Percentiles rank a stretch among this genome's conserved stretches.
These are phyloP conservation scores for Aspergillus incahuasiensis DNA, from an alignment of 495 filamentous ascomycete genomes.

Conservation along the genomic window DNA sequence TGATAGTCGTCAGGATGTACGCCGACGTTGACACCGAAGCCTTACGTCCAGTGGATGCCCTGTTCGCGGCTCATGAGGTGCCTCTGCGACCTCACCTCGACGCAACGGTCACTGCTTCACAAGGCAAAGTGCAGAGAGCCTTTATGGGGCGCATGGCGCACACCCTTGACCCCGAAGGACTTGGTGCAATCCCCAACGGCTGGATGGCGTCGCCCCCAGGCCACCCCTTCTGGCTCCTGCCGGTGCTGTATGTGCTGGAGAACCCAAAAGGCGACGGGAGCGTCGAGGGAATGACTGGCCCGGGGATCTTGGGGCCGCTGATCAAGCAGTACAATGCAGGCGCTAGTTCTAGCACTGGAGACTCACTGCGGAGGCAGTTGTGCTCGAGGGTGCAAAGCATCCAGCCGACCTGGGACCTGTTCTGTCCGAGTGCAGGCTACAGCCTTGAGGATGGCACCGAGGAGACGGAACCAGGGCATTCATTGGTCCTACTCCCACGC, in stretches of 20 bases:
- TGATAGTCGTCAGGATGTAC: too few species aligned
- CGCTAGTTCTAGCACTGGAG: not conserved
- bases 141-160: constrained; percentile 23
- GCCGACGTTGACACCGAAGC: constrained; percentile 23
- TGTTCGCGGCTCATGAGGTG: constrained; percentile 16
- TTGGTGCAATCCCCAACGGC: constrained; percentile 22
- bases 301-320: constrained; percentile 13
- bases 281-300: constrained; percentile 20
- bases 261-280: constrained; percentile 20
- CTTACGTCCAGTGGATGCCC: constrained; percentile 10
- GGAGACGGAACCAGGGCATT: not conserved
- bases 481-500: constrained; percentile 13
- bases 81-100: constrained; percentile 5
- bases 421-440: constrained; percentile 1
- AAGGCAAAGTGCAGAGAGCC: constrained; percentile 11
- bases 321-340: constrained; percentile 17
- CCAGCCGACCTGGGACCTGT: constrained; percentile 12
- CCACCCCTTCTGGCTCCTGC: constrained; percentile 25
- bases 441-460: not conserved
- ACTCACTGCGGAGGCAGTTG: constrained; percentile 4
- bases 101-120: not conserved
- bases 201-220: constrained; percentile 24
- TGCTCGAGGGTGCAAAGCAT: constrained; percentile 9
- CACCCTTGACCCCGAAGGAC: constrained; percentile 6
- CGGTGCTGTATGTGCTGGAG: constrained; percentile 17